Base-by-base conservation (phyloP, 2,329 filamentous ascomycete species). In the Fusarium sp. region DNA sequence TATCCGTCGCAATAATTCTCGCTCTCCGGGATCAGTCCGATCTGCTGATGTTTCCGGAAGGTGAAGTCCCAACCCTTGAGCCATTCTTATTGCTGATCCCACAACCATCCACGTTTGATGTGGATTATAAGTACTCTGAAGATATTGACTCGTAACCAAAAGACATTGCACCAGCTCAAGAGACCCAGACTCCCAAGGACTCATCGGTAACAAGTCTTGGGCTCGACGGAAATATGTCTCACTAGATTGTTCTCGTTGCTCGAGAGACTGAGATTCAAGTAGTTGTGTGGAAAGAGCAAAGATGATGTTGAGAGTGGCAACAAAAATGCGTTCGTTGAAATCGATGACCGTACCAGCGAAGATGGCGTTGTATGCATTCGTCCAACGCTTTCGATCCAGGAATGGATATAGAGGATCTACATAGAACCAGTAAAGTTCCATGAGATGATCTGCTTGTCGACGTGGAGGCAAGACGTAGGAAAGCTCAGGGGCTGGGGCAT, bases 71-170 rank as follows among this genome's bases (percentile, higher is more conserved):
- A 88, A 65, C 0, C 85, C 84, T 59, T 87, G 85, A 0, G 86
- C 86, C 18, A 84, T 86, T 1, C 85, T 80, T 18, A 87, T 82
- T 0, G 85, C 85, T 5, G 84, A 79, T 0, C 86, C 86, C 0
- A 85, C 83, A 6, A 85, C 82, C 77, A 87, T 86, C 86, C 86
- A 88, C 2, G 85, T 87, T 66, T 86, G 83, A 66, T 87, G 84
- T 0, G 84, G 83, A 7, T 83, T 83, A 14, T 85, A 83, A 0
- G 86, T 87, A 54, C 86, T 86, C 50, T 87, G 86, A 0, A 87
- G 76, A 66, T 87, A 88, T 52, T 87, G 86, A 13, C 83, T 84
- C 68, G 86, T 85, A 6, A 88, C 77, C 0, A 88, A 75, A 1
- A 87, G 76, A 52, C 83, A 87, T 70, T 88, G 86, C 1, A 88